Conservation (phyloP, 2,329 filamentous ascomycete species). For the Cryoendolithus antarcticus region DNA sequence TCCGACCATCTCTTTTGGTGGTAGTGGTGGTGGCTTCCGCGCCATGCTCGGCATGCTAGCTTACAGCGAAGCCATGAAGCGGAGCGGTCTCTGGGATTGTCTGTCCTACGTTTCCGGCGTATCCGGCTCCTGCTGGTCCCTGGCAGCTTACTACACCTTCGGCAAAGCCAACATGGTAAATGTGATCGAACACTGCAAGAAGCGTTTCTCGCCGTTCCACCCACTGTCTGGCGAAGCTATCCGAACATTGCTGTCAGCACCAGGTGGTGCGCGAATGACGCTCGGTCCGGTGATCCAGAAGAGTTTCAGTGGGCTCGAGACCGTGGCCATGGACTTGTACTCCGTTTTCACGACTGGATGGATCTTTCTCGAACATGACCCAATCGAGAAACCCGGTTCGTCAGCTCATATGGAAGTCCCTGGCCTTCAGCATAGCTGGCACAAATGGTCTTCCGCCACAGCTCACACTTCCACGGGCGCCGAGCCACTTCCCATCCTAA, state of each 20-base stretch:
- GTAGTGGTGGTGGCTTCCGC: conserved; percentile 22
- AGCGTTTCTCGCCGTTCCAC: conserved; percentile 20
- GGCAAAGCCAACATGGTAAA: conserved; percentile 16
- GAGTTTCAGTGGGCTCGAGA: conserved; percentile 17
- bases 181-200: conserved; percentile 23
- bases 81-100: conserved; percentile 20
- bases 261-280: conserved; percentile 16
- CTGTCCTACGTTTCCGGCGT: conserved; percentile 22
- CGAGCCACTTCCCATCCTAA: conserved; percentile 18
- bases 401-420: conserved; percentile 13
- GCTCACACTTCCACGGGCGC: conserved; percentile 14
- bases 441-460: conserved; percentile 17
- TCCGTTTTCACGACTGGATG: conserved; percentile 21
- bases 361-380: conserved; percentile 21
- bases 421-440: conserved; percentile 15
- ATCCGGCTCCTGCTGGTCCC: conserved; percentile 21
- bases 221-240: conserved; percentile 22
- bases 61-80: conserved; percentile 20
- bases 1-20: conserved; percentile 20
- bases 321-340: conserved; percentile 23
- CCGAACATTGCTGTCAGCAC: conserved; percentile 14
- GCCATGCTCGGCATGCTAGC: conserved; percentile 20
- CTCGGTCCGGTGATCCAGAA: conserved; percentile 22
- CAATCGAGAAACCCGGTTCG: conserved; percentile 12
- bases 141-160: conserved; percentile 22